A percentile compares a stretch with the other conserved stretches of the same genome.
These are phyloP conservation scores for Gossypium gossypioides DNA, from an alignment of 441 rosid species.

Conservation along the genomic window DNA sequence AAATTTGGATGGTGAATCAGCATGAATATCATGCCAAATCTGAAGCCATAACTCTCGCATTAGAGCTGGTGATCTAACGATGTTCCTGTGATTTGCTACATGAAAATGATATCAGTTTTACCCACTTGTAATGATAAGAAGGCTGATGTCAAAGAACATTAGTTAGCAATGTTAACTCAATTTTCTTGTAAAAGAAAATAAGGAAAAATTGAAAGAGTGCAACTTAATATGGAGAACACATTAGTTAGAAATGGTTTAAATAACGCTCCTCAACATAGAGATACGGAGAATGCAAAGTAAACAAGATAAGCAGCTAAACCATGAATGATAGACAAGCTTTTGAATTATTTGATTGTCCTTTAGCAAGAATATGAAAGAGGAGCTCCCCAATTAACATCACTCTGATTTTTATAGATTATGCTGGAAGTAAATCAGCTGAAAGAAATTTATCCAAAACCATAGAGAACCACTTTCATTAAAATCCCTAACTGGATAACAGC, in stretches of 20 bases:
- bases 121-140: not conserved
- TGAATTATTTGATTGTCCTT: not conserved
- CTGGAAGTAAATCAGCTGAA: not conserved
- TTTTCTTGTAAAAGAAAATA: not conserved
- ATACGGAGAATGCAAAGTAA: not conserved
- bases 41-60: slow-evolving; percentile 99
- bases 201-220: not conserved
- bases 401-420: not conserved
- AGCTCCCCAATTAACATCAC: not conserved
- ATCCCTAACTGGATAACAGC: not conserved
- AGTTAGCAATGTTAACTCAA: not conserved
- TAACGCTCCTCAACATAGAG: not conserved
- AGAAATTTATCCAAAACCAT: slow-evolving; percentile 6
- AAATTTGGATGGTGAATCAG: slow-evolving; percentile 48
- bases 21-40: slow-evolving; percentile 89
- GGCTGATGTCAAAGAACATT: not conserved
- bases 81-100: slow-evolving; percentile 95
- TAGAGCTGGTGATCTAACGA: slow-evolving; percentile 73
- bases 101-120: slow-evolving; percentile 21
- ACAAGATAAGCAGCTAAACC: not conserved
- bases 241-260: not conserved
- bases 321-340: not conserved
- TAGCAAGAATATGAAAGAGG: not conserved
- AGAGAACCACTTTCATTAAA: not conserved
- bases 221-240: not conserved